A percentile compares a stretch with the other conserved stretches of the same genome.
Evolutionary conservation across 306 rosid species (phyloP).

Genomic region (Castanea crenata): DNA sequence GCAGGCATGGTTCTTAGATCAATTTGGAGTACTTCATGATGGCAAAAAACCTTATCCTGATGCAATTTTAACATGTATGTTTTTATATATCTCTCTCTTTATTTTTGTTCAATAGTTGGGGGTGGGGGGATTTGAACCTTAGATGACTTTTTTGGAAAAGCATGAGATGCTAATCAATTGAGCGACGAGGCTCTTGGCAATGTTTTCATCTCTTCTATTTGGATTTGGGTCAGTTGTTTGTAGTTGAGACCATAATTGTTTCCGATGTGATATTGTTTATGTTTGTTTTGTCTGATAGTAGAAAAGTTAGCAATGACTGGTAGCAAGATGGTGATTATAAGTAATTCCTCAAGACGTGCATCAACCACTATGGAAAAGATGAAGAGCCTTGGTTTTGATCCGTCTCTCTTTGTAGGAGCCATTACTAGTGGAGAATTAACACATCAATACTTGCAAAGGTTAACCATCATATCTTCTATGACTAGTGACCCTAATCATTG

Average conservation of each 20-base stretch:
- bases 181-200: background rate
- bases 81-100: slow-evolving; percentile 2
- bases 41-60: slow-evolving; percentile 93
- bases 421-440: slow-evolving; percentile 93
- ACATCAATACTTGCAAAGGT: slow-evolving; percentile 80
- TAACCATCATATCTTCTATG: background rate
- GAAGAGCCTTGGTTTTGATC: slow-evolving; percentile 78
- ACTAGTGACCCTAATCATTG: background rate
- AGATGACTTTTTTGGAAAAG: too few relatives aligned
- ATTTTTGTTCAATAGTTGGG: too few relatives aligned
- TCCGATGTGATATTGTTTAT: too few relatives aligned
- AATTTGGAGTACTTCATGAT: slow-evolving; percentile 94
- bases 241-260: too few relatives aligned
- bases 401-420: slow-evolving; percentile 79
- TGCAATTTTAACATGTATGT: slow-evolving; percentile 69
- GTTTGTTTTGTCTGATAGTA: slow-evolving; percentile 37
- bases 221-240: background rate
- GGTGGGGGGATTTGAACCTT: too few relatives aligned
- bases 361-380: slow-evolving; percentile 76
- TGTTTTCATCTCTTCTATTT: background rate
- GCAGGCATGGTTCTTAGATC: slow-evolving; percentile 95
- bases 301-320: slow-evolving; percentile 70
- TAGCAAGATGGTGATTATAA: slow-evolving; percentile 86
- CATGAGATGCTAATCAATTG: too few relatives aligned
- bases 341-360: slow-evolving; percentile 95